phyloP scores from a whole-genome alignment of 2,329 filamentous ascomycete species.

The Metarhizium sp. region DNA sequence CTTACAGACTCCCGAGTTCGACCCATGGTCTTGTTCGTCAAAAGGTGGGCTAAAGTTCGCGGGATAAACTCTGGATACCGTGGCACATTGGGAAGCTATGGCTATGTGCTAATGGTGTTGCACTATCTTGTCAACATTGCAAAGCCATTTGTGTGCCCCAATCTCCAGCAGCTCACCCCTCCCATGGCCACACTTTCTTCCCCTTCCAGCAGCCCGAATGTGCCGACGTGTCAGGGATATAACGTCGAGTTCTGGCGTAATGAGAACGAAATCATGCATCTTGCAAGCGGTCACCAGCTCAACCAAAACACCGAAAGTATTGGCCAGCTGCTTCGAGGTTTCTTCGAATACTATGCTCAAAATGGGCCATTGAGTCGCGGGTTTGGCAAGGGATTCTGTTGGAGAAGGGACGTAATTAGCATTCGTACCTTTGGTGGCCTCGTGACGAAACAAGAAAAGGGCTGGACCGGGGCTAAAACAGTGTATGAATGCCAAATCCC shows the following conservation, averaged over 20 bases:
- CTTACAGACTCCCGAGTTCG: constrained; percentile 68
- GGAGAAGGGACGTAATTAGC: constrained; percentile 71
- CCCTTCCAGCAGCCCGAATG: constrained; percentile 13
- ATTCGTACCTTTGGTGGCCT: constrained; percentile 63
- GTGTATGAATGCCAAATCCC: constrained; percentile 42
- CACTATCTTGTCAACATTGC: constrained; percentile 83
- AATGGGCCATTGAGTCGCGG: constrained; percentile 42
- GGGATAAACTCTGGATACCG: constrained; percentile 82
- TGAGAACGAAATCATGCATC: constrained; percentile 55
- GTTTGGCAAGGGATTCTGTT: constrained; percentile 57
- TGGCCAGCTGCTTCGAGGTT: constrained; percentile 65
- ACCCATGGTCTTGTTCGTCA: constrained; percentile 75
- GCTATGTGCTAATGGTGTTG: constrained; percentile 85
- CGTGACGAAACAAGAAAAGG: constrained; percentile 65
- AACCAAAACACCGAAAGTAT: constrained; percentile 61
- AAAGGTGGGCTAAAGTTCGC: constrained; percentile 79
- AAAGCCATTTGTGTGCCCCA: constrained; percentile 72
- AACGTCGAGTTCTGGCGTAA: constrained; percentile 72
- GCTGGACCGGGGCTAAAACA: constrained; percentile 78
- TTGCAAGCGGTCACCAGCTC: constrained; percentile 49
- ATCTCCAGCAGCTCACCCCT: constrained; percentile 57
- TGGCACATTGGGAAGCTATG: constrained; percentile 81
- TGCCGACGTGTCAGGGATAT: constrained; percentile 47
- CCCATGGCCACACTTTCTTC: constrained; percentile 25
- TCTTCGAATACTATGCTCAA: constrained; percentile 80